Evolutionary conservation across 768 basidiomycete species (phyloP), one percentile per base, ranked within the genome.

Genomic region (Galerina marginata): DNA sequence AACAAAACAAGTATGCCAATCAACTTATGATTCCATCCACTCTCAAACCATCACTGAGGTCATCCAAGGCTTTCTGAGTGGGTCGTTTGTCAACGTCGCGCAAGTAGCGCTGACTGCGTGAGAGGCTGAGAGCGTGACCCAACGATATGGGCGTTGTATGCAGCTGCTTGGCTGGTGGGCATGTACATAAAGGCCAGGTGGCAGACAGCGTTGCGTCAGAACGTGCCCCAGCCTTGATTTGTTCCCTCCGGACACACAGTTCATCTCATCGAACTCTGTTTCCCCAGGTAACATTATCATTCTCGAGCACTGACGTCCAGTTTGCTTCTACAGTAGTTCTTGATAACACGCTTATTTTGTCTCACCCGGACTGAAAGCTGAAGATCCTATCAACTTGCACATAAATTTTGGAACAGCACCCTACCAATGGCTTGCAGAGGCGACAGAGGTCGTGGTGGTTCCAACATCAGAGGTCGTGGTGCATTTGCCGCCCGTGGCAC

Each of bases 371-470:
- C 29, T 29, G 48, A 47, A 42, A 53, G 46, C 36, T 52, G 37
- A 52, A 58, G 43, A 50, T 9, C 16, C 26, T 46, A n/a, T 33
- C 45, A 4, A 33, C 7, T 7, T 4, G 29, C 4, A 33, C 5
- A 3, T 33, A 33, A 7, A 7, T 33, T 33, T 33, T 33, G 20
- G 20, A 33, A 33, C 29, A 33, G 29, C 29, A 33, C 4, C 29
- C 29, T 36, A 57, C 29, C 54, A 1, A 77, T 74, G 75, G 61
- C 73, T 29, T 55, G 73, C 37, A 66, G 71, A 63, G 73, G 72
- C 69, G 76, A 65, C n/a, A 68, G 82, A 67, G 82, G 78, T 12
- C 71, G 77, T 36, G 63, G 66, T 23, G 76, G 77, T 60, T 71
- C 62, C 25, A 65, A 69, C 39, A 67, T 33, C 29, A 33, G 29